Base-by-base conservation (phyloP, 2,329 filamentous ascomycete species). In the Stenocarpella maydis region DNA sequence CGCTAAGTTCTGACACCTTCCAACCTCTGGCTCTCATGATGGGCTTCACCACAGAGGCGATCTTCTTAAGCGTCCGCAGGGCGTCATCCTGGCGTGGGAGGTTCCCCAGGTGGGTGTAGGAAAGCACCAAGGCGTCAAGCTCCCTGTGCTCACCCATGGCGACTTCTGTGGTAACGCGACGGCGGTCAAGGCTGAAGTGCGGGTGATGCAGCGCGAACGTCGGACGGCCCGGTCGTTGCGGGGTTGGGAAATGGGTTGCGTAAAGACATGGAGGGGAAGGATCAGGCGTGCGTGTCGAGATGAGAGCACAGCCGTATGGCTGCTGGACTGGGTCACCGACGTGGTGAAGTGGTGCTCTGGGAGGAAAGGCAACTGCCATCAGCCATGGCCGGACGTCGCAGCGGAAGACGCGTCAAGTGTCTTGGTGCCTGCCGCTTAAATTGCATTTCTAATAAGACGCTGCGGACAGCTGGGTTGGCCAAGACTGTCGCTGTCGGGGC, bases 41-140 rank as follows among this genome's bases (percentile, higher is more conserved):
- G 21, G 95, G 95, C 79, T 97, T 98, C 71, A 98, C 95, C 69
- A 97, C 81, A 31, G 94, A 97, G 3, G 94, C 94, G 49, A 97
- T 86, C 79, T 92, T 95, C 75, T 90, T 92, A 28, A 98, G 85
- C 69, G 88, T 88, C 43, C 88, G 80, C 21, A 88, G 77, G 17
- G 86, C 86, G 69, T 88, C 86, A 19, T 78, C 76, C 24, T 84
- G 82, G 2, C 85, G 82, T 1, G 83, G 81, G 39, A 86, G 81
- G 26, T 80, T 76, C 10, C 77, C 78, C 65, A 88, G 75, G 73
- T 88, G 86, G 43, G 83, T 83, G 75, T 82, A 88, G 9, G 82
- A 82, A 21, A 79, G 74, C 6, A 88, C 77, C 39, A 84, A 75
- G 2, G 83, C 78, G 71, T 88, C 84, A 71, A 81, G 74, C 73